Conservation (phyloP, 2,329 filamentous ascomycete genomes). For the Mollisiaceae sp. region DNA sequence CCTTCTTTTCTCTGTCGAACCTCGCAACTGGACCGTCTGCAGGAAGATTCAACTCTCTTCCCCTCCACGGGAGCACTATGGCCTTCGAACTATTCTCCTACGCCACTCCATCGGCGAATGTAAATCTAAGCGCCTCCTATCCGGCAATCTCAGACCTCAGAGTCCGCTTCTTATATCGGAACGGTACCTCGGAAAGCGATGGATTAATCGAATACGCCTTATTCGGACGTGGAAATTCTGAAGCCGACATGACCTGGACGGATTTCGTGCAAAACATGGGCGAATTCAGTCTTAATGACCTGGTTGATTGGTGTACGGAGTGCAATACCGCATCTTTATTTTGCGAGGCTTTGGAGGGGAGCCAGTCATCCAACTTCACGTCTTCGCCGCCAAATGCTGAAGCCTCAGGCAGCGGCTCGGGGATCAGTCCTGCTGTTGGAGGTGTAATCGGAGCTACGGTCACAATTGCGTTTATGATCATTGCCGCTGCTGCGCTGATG, state of each 20-base stretch:
- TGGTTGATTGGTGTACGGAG: constrained; percentile 38
- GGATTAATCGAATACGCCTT: constrained; percentile 43
- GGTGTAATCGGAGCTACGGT: constrained; percentile 42
- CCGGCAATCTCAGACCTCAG: constrained; percentile 46
- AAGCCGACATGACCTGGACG: constrained; percentile 38
- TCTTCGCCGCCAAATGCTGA: neutral
- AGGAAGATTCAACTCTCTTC: constrained; percentile 57
- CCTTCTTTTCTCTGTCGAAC: constrained; percentile 57
- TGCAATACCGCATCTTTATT: constrained; percentile 36
- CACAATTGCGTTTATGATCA: constrained; percentile 30
- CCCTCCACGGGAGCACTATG: constrained; percentile 76
- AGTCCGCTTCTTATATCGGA: constrained; percentile 63
- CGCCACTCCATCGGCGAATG: constrained; percentile 39
- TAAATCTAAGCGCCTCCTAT: constrained; percentile 29
- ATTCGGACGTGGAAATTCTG: constrained; percentile 38
- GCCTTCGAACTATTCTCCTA: constrained; percentile 69
- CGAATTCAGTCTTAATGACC: constrained; percentile 31
- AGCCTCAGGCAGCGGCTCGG: neutral
- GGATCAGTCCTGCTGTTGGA: constrained; percentile 30
- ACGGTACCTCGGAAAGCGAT: constrained; percentile 46
- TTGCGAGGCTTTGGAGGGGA: constrained; percentile 32
- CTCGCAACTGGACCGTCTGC: constrained; percentile 46
- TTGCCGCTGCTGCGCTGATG: constrained; percentile 23
- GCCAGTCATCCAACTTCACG: neutral
- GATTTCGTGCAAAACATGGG: constrained; percentile 38